phyloP scores from a whole-genome alignment of 192 early-diverging fungal species.

The Rhizophagus clarus region DNA sequence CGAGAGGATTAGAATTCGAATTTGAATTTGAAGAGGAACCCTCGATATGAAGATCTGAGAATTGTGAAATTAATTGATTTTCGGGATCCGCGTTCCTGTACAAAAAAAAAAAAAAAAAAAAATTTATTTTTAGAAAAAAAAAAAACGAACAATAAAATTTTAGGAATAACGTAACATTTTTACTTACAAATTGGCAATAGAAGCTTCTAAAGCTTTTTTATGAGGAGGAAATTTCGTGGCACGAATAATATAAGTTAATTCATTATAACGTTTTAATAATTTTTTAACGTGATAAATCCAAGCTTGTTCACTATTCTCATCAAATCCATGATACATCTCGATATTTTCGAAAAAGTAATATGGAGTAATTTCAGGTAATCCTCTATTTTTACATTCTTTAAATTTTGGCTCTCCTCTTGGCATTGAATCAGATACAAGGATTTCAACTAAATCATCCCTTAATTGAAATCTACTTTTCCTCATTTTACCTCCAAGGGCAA shows the following conservation, averaged over 20 bases:
- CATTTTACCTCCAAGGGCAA: neutral
- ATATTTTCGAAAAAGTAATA: neutral
- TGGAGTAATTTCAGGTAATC: neutral
- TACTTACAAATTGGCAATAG: neutral
- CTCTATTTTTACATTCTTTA: no score
- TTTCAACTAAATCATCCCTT: neutral
- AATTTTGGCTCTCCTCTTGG: neutral
- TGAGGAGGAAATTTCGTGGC: neutral
- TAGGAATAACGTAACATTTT: neutral
- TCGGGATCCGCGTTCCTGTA: no score
- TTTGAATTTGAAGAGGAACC: no score
- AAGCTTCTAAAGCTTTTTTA: neutral
- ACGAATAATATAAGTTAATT: neutral
- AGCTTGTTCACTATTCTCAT: neutral
- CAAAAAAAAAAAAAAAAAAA: no score
- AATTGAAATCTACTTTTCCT: neutral
- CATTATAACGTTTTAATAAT: neutral
- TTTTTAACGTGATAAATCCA: neutral
- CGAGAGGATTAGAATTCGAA: no score
- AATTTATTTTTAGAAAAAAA: no score
- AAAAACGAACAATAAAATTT: neutral
- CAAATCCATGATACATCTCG: neutral
- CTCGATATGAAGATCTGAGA: no score
- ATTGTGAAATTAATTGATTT: no score
- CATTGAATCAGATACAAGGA: neutral